A percentile compares a stretch with the other conserved stretches of the same genome.
These are phyloP conservation scores for Globisporangium radiosum DNA, from an alignment of 352 stramenopile species.

Conservation along the genomic window DNA sequence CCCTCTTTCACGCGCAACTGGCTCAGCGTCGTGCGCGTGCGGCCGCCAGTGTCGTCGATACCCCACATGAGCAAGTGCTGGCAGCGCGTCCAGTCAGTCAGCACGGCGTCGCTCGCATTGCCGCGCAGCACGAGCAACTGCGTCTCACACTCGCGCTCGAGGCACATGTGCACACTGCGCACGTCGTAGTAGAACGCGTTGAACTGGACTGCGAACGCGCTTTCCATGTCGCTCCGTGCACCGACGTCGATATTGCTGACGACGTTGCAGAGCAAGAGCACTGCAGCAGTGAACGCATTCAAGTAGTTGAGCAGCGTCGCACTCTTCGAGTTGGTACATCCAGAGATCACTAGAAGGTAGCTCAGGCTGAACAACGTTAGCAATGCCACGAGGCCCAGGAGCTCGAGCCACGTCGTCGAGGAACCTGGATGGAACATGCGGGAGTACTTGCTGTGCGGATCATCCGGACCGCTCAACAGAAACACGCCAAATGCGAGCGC, in stretches of 20 bases:
- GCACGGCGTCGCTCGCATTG: background rate
- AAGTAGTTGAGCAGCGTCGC: too few species aligned
- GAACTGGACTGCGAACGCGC: background rate
- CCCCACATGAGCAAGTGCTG: slow-evolving; percentile 27
- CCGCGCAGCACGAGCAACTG: background rate
- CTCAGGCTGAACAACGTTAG: too few species aligned
- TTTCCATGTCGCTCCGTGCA: background rate
- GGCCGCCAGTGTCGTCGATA: background rate
- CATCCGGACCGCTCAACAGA: too few species aligned
- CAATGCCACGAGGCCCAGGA: too few species aligned
- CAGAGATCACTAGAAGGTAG: too few species aligned
- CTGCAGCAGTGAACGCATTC: too few species aligned
- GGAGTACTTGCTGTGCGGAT: too few species aligned
- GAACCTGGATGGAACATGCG: too few species aligned
- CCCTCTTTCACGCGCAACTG: background rate
- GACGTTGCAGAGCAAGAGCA: background rate
- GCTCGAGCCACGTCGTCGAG: too few species aligned
- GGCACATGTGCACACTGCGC: background rate
- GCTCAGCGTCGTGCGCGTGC: background rate
- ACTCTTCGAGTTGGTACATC: too few species aligned
- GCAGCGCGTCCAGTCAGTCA: slow-evolving; percentile 20
- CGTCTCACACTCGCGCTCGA: background rate
- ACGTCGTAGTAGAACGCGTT: background rate
- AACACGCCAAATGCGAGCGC: too few species aligned
- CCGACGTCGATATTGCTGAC: background rate